Evolutionary conservation across 139 green algal species (phyloP), one percentile per base, ranked within the genome.

Genomic region (Micractinium conductrix): DNA sequence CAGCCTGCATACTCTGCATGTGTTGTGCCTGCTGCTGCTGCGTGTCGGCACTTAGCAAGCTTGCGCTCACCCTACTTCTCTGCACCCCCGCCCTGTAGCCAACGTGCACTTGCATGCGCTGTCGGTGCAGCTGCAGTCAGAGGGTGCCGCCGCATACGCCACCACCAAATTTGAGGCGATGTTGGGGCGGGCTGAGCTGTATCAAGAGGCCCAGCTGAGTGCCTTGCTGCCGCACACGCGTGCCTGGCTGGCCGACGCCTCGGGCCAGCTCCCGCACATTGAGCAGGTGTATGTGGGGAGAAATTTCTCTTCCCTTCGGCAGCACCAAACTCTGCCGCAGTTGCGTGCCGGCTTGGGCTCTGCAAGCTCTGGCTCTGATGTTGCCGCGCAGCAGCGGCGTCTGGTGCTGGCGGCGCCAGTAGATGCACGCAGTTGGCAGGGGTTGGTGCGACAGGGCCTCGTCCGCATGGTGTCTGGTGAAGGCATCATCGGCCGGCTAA

Each of bases 361-460:
- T n/a, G 30, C 50, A 22, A 14, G 33, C 40, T 30, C 26, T 26
- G 24, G 37, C 58, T 19, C 79, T 69, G 78, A 16, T 43, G 10
- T 42, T 78, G 17, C 30, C 30, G 3, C 50, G 40, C 16, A 33
- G 69, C 50, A 44, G 86, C 72, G 71, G 67, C 67, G 33, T 35
- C 45, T 62, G 53, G 53, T 62, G 26, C 53, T 91, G 22, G 4
- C 58, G n/a, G 42, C 82, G 2, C 90, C 90, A 12, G 90, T 89
- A 12, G 30, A 28, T 3, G 67, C 84, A 4, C 26, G 81, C 43
- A 84, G 74, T 69, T 97, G 94, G 92, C 84, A 82, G 55, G 93
- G 90, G 42, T 19, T 91, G 8, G 79, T 98, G 45, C 89, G 95
- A 0, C 67, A 85, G 4, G 95, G 93, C 0, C 62, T 97, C 30